Evolutionary conservation across 257 asterid genomes (phyloP).

Genomic region (Euphrasia confusa): DNA sequence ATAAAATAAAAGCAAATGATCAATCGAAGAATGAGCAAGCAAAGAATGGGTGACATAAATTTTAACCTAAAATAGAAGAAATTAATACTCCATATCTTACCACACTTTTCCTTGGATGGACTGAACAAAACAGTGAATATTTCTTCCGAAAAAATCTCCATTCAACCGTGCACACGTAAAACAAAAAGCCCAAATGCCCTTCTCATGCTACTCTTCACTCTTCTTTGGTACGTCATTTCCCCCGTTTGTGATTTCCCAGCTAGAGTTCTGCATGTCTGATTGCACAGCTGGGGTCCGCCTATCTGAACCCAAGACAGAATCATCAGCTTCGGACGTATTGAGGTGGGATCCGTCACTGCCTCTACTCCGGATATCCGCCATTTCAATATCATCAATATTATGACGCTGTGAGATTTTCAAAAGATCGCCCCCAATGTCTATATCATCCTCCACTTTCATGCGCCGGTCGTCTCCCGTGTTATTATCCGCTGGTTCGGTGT

Average conservation of each 20-base stretch:
- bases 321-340: constrained; percentile 68
- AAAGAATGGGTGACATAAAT: constrained; percentile 27
- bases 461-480: constrained; percentile 52
- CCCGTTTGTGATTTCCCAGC: constrained; percentile 58
- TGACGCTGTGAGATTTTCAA: constrained; percentile 92
- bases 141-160: constrained; percentile 26
- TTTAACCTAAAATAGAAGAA: constrained; percentile 22
- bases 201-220: constrained; percentile 9
- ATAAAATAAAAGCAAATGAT: constrained; percentile 10
- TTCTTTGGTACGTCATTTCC: constrained; percentile 44
- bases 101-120: constrained; percentile 18
- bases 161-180: neutral
- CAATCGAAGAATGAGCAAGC: constrained; percentile 17
- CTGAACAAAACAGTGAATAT: constrained; percentile 12
- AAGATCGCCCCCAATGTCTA: constrained; percentile 90
- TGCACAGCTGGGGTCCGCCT: constrained; percentile 47
- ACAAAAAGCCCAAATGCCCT: too few relatives aligned
- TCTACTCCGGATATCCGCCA: constrained; percentile 84
- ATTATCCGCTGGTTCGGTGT: constrained; percentile 42
- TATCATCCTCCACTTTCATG: constrained; percentile 79
- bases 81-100: constrained; percentile 18
- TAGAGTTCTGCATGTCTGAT: constrained; percentile 44
- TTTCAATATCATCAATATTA: constrained; percentile 84
- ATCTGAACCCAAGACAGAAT: constrained; percentile 65
- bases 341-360: constrained; percentile 75